A percentile compares a stretch with the other conserved stretches of the same genome.
phyloP scores from a whole-genome alignment of 495 filamentous ascomycete genomes.

The Neurospora sp. region DNA sequence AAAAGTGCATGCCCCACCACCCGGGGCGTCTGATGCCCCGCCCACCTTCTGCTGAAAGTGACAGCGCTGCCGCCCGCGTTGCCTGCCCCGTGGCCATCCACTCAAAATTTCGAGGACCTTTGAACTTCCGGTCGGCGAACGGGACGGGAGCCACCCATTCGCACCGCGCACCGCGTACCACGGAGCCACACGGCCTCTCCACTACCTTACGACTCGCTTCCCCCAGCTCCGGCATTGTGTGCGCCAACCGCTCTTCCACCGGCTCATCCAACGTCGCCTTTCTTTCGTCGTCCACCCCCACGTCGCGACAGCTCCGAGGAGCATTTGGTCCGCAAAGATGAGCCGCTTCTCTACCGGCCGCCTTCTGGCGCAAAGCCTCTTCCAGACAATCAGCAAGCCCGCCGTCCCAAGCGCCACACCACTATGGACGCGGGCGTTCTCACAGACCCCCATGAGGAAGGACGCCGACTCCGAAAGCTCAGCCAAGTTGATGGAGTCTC shows the following conservation, averaged over 20 bases:
- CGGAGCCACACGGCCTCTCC: neutral
- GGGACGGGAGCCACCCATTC: neutral
- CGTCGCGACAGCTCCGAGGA: neutral
- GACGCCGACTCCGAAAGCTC: neutral
- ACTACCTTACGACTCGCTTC: neutral
- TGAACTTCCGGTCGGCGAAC: neutral
- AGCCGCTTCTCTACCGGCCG: slow-evolving; percentile 31
- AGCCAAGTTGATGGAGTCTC: slow-evolving; percentile 2
- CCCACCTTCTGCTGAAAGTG: neutral
- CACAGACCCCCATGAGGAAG: slow-evolving; percentile 17
- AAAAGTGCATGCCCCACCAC: neutral
- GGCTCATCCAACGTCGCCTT: neutral
- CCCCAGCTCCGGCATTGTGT: neutral
- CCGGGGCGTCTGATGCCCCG: neutral
- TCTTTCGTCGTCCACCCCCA: neutral
- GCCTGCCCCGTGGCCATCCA: neutral
- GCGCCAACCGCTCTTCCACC: neutral
- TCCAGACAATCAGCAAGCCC: slow-evolving; percentile 18
- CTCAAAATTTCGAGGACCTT: neutral
- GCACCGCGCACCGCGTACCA: neutral
- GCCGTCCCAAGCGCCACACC: slow-evolving; percentile 10
- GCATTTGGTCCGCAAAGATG: slow-evolving; percentile 23
- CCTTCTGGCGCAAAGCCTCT: slow-evolving; percentile 33
- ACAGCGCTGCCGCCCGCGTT: neutral
- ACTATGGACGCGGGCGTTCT: slow-evolving; percentile 34